phyloP scores from a whole-genome alignment of 495 filamentous ascomycete species.

The Penicillium tannophilum region DNA sequence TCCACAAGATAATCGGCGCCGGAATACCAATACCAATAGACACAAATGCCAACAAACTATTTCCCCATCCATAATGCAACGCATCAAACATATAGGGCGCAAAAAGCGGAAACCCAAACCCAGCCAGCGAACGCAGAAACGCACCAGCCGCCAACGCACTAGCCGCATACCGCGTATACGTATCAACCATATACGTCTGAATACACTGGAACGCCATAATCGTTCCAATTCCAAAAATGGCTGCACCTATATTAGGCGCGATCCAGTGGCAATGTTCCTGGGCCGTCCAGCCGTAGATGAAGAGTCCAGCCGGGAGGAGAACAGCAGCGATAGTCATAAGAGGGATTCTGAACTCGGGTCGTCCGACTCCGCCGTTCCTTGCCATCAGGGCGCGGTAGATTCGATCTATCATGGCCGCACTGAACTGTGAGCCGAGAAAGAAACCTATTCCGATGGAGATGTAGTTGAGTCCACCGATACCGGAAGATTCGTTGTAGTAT shows the following conservation, averaged over 20 bases:
- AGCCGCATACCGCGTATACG: constrained; percentile 74
- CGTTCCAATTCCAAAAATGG: constrained; percentile 58
- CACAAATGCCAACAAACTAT: constrained; percentile 59
- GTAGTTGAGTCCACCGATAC: constrained; percentile 68
- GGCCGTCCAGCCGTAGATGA: constrained; percentile 73
- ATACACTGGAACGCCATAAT: constrained; percentile 71
- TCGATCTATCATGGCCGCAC: constrained; percentile 62
- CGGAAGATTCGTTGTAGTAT: constrained; percentile 61
- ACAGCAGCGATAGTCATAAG: constrained; percentile 61
- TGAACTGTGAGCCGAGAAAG: constrained; percentile 63
- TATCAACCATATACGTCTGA: constrained; percentile 77
- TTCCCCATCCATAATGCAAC: constrained; percentile 67
- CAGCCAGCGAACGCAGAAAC: constrained; percentile 66
- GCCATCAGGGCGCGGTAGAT: constrained; percentile 65
- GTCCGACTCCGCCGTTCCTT: constrained; percentile 57
- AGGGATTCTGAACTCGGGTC: constrained; percentile 71
- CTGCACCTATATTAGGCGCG: constrained; percentile 67
- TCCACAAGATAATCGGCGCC: constrained; percentile 64
- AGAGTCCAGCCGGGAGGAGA: constrained; percentile 62
- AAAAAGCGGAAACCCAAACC: constrained; percentile 79
- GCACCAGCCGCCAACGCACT: constrained; percentile 68
- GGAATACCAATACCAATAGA: constrained; percentile 57
- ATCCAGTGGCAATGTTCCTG: constrained; percentile 68
- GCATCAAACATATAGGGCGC: constrained; percentile 63
- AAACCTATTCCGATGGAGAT: constrained; percentile 70